A percentile compares a stretch with the other conserved stretches of the same genome.
These are phyloP conservation scores for Phlebiopsis gigantea DNA, from an alignment of 768 basidiomycete species.

Conservation along the genomic window DNA sequence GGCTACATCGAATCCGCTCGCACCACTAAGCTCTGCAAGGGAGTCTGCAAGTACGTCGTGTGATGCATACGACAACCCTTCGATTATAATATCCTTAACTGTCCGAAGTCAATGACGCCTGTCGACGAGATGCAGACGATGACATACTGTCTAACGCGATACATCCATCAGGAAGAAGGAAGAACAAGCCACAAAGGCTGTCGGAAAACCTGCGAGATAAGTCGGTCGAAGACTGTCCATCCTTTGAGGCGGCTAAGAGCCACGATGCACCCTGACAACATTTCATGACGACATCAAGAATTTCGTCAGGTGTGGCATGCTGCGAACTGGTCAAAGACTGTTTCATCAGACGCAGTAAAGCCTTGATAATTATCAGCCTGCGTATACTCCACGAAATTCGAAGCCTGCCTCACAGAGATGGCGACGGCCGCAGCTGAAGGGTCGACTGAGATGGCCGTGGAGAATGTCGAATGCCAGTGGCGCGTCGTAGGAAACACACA, in stretches of 20 bases:
- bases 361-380: background rate
- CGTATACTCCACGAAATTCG: background rate
- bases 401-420: background rate
- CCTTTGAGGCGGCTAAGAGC: background rate
- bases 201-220: background rate
- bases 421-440: background rate
- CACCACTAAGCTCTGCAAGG: background rate
- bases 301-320: too few relatives aligned
- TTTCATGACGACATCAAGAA: background rate
- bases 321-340: background rate
- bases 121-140: background rate
- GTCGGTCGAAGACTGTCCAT: background rate
- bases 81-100: constrained; percentile 32
- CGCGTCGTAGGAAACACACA: background rate
- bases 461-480: background rate
- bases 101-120: background rate
- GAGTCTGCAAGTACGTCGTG: constrained; percentile 8
- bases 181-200: constrained; percentile 11
- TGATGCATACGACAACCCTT: constrained; percentile 21
- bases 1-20: background rate
- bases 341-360: background rate
- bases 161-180: constrained; percentile 5
- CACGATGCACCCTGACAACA: background rate
- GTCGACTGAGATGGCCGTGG: background rate
- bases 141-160: constrained; percentile 7